A percentile compares a stretch with the other conserved stretches of the same genome.
These are phyloP conservation scores for Neodidymelliopsis sp. DNA, from an alignment of 2,329 filamentous ascomycete genomes.

Conservation along the genomic window DNA sequence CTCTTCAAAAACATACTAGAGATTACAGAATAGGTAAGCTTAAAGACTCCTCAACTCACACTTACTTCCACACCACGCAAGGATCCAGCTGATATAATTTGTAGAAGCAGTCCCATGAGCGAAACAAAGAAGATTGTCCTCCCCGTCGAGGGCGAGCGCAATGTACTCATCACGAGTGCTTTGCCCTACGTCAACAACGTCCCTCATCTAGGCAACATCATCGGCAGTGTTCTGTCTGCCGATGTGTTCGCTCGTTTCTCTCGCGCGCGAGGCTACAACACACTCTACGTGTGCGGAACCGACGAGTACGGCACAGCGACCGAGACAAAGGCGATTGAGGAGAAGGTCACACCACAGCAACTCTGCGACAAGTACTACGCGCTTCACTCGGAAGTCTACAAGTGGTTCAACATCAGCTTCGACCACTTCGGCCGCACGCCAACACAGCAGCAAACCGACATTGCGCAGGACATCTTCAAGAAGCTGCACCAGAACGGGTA, in stretches of 20 bases:
- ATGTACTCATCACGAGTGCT: conserved; percentile 91
- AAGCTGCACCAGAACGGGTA: conserved; percentile 89
- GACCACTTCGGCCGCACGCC: conserved; percentile 95
- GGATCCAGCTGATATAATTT: conserved; percentile 8
- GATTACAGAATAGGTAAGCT: not conserved
- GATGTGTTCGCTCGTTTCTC: conserved; percentile 81
- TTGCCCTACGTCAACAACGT: conserved; percentile 81
- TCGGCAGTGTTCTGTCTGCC: conserved; percentile 74
- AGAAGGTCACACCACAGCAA: conserved; percentile 79
- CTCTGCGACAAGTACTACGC: conserved; percentile 93
- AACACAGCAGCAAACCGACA: conserved; percentile 86
- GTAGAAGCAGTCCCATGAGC: conserved; percentile 28
- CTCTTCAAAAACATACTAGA: not conserved
- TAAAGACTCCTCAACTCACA: not conserved
- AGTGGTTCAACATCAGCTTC: conserved; percentile 95
- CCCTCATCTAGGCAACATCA: conserved; percentile 71
- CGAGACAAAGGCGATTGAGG: conserved; percentile 93
- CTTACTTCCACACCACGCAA: conserved; percentile 7
- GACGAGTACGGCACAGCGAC: conserved; percentile 97
- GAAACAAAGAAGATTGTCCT: conserved; percentile 54
- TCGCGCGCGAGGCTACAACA: conserved; percentile 79
- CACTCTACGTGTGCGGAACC: conserved; percentile 84
- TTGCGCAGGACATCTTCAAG: conserved; percentile 89
- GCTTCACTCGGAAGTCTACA: conserved; percentile 88
- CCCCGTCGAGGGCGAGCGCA: conserved; percentile 69